phyloP scores from a whole-genome alignment of 2,329 filamentous ascomycete species.

The Domatiomyces catenatus region DNA sequence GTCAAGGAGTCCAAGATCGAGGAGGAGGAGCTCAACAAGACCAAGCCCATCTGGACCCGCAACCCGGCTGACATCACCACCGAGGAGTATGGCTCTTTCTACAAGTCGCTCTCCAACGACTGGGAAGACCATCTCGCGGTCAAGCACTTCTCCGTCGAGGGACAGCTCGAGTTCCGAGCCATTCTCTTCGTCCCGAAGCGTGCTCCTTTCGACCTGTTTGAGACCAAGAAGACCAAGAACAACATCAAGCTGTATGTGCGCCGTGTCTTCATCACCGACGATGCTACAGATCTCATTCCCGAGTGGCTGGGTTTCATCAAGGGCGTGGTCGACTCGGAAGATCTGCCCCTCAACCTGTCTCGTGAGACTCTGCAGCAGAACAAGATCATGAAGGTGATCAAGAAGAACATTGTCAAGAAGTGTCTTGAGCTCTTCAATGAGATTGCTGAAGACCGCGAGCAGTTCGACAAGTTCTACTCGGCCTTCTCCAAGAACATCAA shows the following conservation, averaged over 20 bases:
- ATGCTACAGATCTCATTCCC: conserved; percentile 95
- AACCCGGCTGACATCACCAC: conserved; percentile 89
- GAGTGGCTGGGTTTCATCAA: conserved; percentile 99
- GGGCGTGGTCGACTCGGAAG: conserved; percentile 99
- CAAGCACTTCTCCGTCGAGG: conserved; percentile 99
- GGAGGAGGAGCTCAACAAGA: conserved; percentile 99
- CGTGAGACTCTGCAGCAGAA: conserved; percentile 99
- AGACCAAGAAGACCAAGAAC: conserved; percentile 99
- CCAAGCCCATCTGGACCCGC: conserved; percentile 99
- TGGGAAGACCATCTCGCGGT: conserved; percentile 99
- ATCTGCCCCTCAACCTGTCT: conserved; percentile 96
- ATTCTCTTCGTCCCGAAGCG: conserved; percentile 99
- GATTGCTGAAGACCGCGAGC: conserved; percentile 98
- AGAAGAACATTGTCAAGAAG: conserved; percentile 99
- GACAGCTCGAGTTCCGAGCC: conserved; percentile 99
- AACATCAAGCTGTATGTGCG: conserved; percentile 99
- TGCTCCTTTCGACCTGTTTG: conserved; percentile 97
- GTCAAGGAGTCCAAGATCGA: conserved; percentile 97
- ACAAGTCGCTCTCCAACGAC: conserved; percentile 99
- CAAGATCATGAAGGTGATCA: conserved; percentile 99
- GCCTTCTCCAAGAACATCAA: conserved; percentile 99
- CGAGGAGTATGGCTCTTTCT: conserved; percentile 98
- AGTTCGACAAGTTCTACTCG: conserved; percentile 99
- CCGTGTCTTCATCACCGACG: conserved; percentile 99
- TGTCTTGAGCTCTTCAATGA: conserved; percentile 97